Evolutionary conservation across 2,329 filamentous ascomycete species (phyloP).

Genomic region (Lithohypha guttulata): DNA sequence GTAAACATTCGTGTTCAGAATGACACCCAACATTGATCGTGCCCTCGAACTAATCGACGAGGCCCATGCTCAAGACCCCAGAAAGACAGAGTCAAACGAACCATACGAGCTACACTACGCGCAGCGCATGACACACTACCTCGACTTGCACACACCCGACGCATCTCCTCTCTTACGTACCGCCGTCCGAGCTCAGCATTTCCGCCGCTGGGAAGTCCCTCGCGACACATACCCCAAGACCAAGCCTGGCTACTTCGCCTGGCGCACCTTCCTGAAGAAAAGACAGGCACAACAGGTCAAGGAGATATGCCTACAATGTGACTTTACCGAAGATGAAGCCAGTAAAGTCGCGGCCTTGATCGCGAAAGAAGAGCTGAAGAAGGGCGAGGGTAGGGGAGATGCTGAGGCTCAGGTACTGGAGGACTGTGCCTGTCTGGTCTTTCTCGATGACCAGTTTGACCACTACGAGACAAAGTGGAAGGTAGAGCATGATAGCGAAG

Average conservation of each 20-base stretch:
- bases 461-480: conserved; percentile 62
- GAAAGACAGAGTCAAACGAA: conserved; percentile 36
- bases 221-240: conserved; percentile 63
- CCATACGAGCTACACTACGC: conserved; percentile 80
- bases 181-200: conserved; percentile 75
- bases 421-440: conserved; percentile 72
- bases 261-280: conserved; percentile 65
- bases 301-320: conserved; percentile 42
- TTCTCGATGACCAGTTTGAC: conserved; percentile 66
- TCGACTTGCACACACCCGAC: conserved; percentile 47
- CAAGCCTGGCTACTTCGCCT: conserved; percentile 65
- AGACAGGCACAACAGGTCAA: conserved; percentile 54
- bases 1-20: too few species aligned
- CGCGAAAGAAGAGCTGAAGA: conserved; percentile 62
- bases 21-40: conserved; percentile 22
- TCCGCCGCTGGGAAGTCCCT: conserved; percentile 75
- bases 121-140: conserved; percentile 65
- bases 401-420: conserved; percentile 63
- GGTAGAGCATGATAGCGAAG: conserved; percentile 41
- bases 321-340: conserved; percentile 44
- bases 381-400: conserved; percentile 38
- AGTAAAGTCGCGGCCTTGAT: conserved; percentile 59
- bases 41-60: conserved; percentile 62
- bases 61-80: conserved; percentile 60
- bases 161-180: conserved; percentile 59